A percentile compares a stretch with the other conserved stretches of the same genome.
Evolutionary conservation across 2,329 filamentous ascomycete genomes (phyloP).

Genomic region (Madurella fahalii): DNA sequence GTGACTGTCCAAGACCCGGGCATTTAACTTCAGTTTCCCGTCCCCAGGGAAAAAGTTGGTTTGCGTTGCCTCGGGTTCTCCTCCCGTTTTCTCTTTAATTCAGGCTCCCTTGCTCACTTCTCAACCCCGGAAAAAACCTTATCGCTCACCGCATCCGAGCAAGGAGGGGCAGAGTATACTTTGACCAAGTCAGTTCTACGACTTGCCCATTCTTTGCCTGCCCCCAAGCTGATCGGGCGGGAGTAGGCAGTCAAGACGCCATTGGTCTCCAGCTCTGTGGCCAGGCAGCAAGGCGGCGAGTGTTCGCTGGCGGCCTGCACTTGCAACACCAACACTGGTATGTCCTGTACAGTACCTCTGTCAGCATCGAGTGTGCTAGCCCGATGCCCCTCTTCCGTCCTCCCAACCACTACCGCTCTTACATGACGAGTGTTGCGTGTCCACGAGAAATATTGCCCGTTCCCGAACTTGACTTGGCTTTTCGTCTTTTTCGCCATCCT

Average conservation of each 20-base stretch:
- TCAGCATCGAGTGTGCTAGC: slow-evolving; percentile 9
- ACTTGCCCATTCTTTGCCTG: background rate
- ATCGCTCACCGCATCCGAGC: no score
- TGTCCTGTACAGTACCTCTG: slow-evolving; percentile 7
- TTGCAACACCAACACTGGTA: slow-evolving; percentile 15
- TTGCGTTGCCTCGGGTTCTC: no score
- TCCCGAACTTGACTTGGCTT: background rate
- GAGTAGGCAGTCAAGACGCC: slow-evolving; percentile 6
- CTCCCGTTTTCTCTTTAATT: background rate
- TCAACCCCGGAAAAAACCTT: no score
- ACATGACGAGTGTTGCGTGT: no score
- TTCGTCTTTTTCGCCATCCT: background rate
- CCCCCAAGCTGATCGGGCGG: slow-evolving; percentile 1
- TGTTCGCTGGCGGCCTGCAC: slow-evolving; percentile 12
- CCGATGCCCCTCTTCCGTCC: background rate
- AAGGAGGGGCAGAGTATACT: no score
- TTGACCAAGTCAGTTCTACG: background rate
- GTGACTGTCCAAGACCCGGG: background rate
- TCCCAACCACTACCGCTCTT: background rate
- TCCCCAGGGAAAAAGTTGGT: background rate
- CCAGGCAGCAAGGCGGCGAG: slow-evolving; percentile 17
- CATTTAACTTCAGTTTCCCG: background rate
- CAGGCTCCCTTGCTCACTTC: background rate
- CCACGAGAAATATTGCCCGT: no score
- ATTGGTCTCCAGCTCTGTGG: slow-evolving; percentile 14